A percentile compares a stretch with the other conserved stretches of the same genome.
These are phyloP conservation scores for Mesembryanthemum crystallinum DNA, from an alignment of 148 eudicot genomes.

Conservation along the genomic window DNA sequence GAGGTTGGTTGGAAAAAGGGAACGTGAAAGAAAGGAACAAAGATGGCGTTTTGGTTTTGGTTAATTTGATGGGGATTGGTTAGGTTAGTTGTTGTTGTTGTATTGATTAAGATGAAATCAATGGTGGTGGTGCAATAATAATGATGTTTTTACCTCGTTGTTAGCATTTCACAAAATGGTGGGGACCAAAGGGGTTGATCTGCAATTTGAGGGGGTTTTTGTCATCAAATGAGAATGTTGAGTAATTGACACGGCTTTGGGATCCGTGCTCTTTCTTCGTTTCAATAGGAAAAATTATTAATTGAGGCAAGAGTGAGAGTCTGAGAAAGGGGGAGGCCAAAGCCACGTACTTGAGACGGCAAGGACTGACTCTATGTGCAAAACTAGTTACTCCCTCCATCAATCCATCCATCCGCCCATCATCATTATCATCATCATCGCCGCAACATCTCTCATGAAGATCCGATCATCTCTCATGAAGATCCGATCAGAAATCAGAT, in stretches of 20 bases:
- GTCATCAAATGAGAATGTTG: slow-evolving; percentile 25
- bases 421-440: too few species aligned
- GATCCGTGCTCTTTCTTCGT: slow-evolving; percentile 20
- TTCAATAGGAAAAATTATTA: not conserved
- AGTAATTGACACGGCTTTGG: slow-evolving; percentile 38
- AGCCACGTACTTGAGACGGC: too few species aligned
- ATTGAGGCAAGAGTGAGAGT: not conserved
- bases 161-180: slow-evolving; percentile 3
- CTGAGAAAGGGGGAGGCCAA: not conserved
- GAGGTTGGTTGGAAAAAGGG: slow-evolving; percentile 12
- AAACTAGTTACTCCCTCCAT: too few species aligned
- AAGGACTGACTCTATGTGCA: too few species aligned
- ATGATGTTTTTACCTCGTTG: slow-evolving; percentile 28
- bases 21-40: not conserved
- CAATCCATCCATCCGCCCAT: too few species aligned
- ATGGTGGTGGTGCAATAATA: not conserved
- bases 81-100: not conserved
- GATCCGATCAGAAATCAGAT: too few species aligned
- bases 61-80: slow-evolving; percentile 17
- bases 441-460: too few species aligned
- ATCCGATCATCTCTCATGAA: too few species aligned
- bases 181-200: slow-evolving; percentile 19
- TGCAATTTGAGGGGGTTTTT: not conserved
- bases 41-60: slow-evolving; percentile 26
- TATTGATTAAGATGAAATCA: not conserved